phyloP scores from a whole-genome alignment of 2,329 filamentous ascomycete genomes.

The Aspergillus sp. region DNA sequence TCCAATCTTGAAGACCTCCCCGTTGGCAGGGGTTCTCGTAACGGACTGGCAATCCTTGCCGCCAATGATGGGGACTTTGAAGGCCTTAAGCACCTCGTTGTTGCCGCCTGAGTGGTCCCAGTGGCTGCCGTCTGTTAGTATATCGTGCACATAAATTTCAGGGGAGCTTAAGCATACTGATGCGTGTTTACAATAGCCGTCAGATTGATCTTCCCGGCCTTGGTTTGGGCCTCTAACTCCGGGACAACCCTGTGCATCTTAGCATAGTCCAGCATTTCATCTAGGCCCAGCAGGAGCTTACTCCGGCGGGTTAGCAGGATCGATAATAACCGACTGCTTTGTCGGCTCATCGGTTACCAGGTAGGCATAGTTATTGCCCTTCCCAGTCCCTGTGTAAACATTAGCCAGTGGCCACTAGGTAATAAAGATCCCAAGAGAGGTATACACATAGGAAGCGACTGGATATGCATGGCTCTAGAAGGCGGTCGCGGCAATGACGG shows the following conservation, averaged over 20 bases:
- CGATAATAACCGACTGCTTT: slow-evolving; percentile 52
- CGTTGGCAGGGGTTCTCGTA: slow-evolving; percentile 71
- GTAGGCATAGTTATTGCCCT: slow-evolving; percentile 54
- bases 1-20: slow-evolving; percentile 78
- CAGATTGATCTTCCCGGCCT: slow-evolving; percentile 73
- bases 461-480: slow-evolving; percentile 49
- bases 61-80: slow-evolving; percentile 74
- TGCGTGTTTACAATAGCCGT: slow-evolving; percentile 94
- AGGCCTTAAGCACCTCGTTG: slow-evolving; percentile 65
- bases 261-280: neutral
- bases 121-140: slow-evolving; percentile 59
- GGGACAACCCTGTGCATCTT: slow-evolving; percentile 55
- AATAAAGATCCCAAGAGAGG: neutral
- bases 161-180: slow-evolving; percentile 64
- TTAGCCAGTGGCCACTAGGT: neutral
- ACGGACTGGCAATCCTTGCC: slow-evolving; percentile 83
- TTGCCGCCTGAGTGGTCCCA: slow-evolving; percentile 95
- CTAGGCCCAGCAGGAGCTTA: slow-evolving; percentile 28
- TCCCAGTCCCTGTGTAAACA: slow-evolving; percentile 32
- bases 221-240: slow-evolving; percentile 70
- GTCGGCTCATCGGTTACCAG: slow-evolving; percentile 51
- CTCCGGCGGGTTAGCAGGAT: slow-evolving; percentile 53
- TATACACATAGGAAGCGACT: slow-evolving; percentile 56
- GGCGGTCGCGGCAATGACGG: slow-evolving; percentile 7
- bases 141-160: slow-evolving; percentile 10